Conservation (phyloP, 306 rosid genomes). For the Acacia crassicarpa region DNA sequence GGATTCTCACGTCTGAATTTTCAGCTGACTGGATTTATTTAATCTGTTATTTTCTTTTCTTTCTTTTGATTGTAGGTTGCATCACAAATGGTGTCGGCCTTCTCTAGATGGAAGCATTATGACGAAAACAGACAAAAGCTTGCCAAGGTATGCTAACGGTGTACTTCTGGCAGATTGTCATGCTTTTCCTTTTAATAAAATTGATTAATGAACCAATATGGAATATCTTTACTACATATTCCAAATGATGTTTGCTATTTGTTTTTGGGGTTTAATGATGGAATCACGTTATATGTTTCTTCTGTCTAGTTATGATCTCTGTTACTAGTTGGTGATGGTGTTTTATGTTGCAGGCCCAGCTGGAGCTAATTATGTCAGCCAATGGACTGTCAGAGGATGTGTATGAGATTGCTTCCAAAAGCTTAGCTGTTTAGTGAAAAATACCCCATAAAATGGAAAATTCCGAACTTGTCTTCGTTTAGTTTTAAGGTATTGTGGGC, state of each 20-base stretch:
- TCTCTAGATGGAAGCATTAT: constrained; percentile 93
- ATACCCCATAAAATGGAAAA: constrained; percentile 6
- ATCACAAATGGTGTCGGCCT: constrained; percentile 95
- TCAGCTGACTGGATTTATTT: constrained; percentile 3
- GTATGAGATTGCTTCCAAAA: constrained; percentile 93
- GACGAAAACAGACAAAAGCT: constrained; percentile 81
- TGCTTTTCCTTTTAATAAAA: neutral
- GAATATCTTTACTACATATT: neutral
- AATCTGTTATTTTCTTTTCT: neutral
- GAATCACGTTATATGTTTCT: neutral
- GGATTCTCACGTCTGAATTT: constrained; percentile 1
- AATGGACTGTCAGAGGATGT: constrained; percentile 93
- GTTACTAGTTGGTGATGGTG: neutral
- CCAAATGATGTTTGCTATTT: neutral
- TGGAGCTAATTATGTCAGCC: constrained; percentile 80
- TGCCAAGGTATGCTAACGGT: constrained; percentile 59
- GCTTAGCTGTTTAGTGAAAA: constrained; percentile 65
- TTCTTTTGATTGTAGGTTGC: constrained; percentile 63
- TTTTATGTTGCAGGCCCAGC: constrained; percentile 76
- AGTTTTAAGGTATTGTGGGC: constrained; percentile 6
- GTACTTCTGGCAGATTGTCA: neutral
- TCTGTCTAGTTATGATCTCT: neutral
- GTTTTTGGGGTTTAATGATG: neutral
- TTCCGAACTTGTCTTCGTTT: neutral
- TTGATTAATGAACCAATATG: neutral